Conservation (phyloP, 805 yeast species). For the Priceomyces melissophilus region DNA sequence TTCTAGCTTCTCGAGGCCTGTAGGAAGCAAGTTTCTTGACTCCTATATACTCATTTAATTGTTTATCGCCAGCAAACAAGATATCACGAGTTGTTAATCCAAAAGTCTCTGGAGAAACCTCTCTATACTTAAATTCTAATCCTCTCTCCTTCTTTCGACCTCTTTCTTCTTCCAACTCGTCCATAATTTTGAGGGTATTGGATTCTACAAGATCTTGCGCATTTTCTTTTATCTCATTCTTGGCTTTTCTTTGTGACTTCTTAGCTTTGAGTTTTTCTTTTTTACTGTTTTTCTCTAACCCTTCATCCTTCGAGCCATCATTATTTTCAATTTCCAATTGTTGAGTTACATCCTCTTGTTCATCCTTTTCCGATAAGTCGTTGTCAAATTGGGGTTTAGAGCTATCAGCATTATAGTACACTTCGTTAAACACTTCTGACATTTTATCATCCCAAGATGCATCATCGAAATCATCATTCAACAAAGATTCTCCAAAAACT, state of each 20-base stretch:
- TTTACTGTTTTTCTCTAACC: slow-evolving; percentile 37
- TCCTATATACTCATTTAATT: slow-evolving; percentile 80
- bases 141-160: slow-evolving; percentile 48
- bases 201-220: slow-evolving; percentile 80
- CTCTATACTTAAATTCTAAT: slow-evolving; percentile 76
- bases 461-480: slow-evolving; percentile 86
- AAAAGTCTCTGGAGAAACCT: slow-evolving; percentile 91
- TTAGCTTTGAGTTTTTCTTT: slow-evolving; percentile 58
- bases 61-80: slow-evolving; percentile 81
- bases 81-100: slow-evolving; percentile 87
- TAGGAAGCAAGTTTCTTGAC: slow-evolving; percentile 93
- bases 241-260: slow-evolving; percentile 56
- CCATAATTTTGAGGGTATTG: slow-evolving; percentile 60
- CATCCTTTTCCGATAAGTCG: slow-evolving; percentile 25
- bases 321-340: slow-evolving; percentile 7
- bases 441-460: slow-evolving; percentile 88
- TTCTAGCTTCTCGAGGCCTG: slow-evolving; percentile 66
- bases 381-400: slow-evolving; percentile 41
- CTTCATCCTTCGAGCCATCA: slow-evolving; percentile 16
- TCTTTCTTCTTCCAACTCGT: slow-evolving; percentile 66
- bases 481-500: slow-evolving; percentile 70
- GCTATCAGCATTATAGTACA: slow-evolving; percentile 56
- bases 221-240: slow-evolving; percentile 55
- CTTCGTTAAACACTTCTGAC: slow-evolving; percentile 82
- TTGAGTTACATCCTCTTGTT: slow-evolving; percentile 13